Conservation (phyloP, 129 eudicot species). For the Escallonia rubra region DNA sequence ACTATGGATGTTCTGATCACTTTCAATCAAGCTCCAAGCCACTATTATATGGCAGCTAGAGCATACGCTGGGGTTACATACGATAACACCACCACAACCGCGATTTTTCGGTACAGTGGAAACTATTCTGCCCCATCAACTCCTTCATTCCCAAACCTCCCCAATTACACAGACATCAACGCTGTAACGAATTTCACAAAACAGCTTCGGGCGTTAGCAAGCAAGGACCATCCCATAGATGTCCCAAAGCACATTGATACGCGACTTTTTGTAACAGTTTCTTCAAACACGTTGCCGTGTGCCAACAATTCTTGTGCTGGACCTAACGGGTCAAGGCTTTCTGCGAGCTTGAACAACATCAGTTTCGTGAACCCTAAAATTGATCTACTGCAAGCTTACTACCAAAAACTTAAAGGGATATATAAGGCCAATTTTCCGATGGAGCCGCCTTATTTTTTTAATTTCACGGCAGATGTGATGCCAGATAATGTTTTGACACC, state of each 20-base stretch:
- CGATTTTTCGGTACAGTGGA: constrained; percentile 29
- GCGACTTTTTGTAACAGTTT: constrained; percentile 26
- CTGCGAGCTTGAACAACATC: constrained; percentile 48
- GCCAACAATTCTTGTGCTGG: constrained; percentile 24
- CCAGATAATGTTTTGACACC: constrained; percentile 31
- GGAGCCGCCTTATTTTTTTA: constrained; percentile 40
- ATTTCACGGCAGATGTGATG: constrained; percentile 32
- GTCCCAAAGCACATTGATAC: constrained; percentile 30
- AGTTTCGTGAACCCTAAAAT: constrained; percentile 28
- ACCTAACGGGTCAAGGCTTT: constrained; percentile 12
- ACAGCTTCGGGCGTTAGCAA: constrained; percentile 30
- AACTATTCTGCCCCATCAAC: constrained; percentile 16
- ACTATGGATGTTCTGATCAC: constrained; percentile 50
- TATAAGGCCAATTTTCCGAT: constrained; percentile 44
- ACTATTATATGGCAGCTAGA: constrained; percentile 54
- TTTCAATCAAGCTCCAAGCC: constrained; percentile 42
- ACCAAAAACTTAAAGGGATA: constrained; percentile 27
- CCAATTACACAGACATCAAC: constrained; percentile 21
- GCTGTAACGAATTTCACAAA: constrained; percentile 29
- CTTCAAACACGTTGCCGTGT: constrained; percentile 29
- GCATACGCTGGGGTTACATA: constrained; percentile 17
- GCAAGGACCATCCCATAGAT: constrained; percentile 26
- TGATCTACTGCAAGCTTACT: constrained; percentile 39
- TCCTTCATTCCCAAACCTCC: constrained; percentile 30
- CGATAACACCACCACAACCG: constrained; percentile 43